Evolutionary conservation across 1,139 yeast genomes (phyloP).

Genomic region (Debaryomycetaceae sp.): DNA sequence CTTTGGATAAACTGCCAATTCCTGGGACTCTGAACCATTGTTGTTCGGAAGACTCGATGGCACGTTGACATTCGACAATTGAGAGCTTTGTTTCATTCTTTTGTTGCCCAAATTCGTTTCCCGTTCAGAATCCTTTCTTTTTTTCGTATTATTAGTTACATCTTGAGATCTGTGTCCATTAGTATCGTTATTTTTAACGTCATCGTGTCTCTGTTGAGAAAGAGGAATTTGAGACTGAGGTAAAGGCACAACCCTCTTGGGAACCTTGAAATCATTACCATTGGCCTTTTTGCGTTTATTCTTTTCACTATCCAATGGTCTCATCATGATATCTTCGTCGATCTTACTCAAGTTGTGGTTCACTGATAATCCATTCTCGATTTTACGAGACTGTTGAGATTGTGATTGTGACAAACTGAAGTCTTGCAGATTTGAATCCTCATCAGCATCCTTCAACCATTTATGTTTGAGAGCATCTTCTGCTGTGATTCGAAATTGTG

Average conservation of each 20-base stretch:
- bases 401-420: slow-evolving; percentile 69
- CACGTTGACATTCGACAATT: background rate
- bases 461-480: slow-evolving; percentile 67
- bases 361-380: slow-evolving; percentile 46
- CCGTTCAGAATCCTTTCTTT: background rate
- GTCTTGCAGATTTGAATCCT: slow-evolving; percentile 28
- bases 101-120: slow-evolving; percentile 1
- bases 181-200: background rate
- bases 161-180: slow-evolving; percentile 1
- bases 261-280: slow-evolving; percentile 37
- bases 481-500: slow-evolving; percentile 67
- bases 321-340: slow-evolving; percentile 44
- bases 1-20: slow-evolving; percentile 12
- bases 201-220: slow-evolving; percentile 8
- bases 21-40: background rate
- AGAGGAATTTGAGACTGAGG: slow-evolving; percentile 39
- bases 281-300: slow-evolving; percentile 18
- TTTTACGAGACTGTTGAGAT: slow-evolving; percentile 57
- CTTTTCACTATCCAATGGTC: slow-evolving; percentile 36
- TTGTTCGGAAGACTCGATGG: background rate
- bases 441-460: slow-evolving; percentile 48
- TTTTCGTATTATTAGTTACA: slow-evolving; percentile 1
- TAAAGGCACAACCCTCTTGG: slow-evolving; percentile 41
- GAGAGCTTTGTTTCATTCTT: slow-evolving; percentile 1
- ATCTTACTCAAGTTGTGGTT: slow-evolving; percentile 39